Base-by-base conservation (phyloP, 192 early-diverging fungal species). In the Umbelopsis vinacea region DNA sequence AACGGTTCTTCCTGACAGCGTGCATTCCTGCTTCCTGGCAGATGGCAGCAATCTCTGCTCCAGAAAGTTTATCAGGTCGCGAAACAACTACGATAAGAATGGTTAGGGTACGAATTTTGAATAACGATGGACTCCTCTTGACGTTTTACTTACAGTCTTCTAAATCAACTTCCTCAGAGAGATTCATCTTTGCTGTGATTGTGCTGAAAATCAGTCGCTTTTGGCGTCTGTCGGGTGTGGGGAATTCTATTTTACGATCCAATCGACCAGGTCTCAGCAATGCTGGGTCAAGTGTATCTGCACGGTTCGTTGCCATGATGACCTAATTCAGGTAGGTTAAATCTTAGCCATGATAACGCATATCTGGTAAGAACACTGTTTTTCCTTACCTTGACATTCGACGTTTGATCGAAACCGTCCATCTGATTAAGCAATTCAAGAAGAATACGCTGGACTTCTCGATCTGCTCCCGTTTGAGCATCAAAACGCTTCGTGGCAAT, bases 221-320 rank as follows among this genome's bases (percentile, higher is more conserved):
- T 76, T 97, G 96, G 67, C 95, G 92, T 66, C 95, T 89, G 82
- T 99, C 97, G 12, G 97, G 97, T 40, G 92, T 93, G 55, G 97
- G 97, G 86, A 99, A 99, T 83, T 99, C 97, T 75, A 99, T 98
- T 80, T 99, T 99, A 71, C 97, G 88, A 75, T 99, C 97, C 73
- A 99, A 79, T 73, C 97, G 93, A 45, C 96, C 97, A 19, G 97
- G 97, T 74, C 97, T 93, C 70, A 99, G 81, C 70, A 99, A 89
- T 6, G 96, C 96, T 40, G 97, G 97, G 82, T 99, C 97, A 29
- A 99, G 81, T 4, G 96, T 96, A 70, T 99, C 97, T 38, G 95
- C 95, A 71, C 96, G 92, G 83, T 99, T 99, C 22, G 96, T 99
- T 0, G 97, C 97, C 97, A 99, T 98, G 67, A 99, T 99, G 24